Evolutionary conservation across 805 yeast species (phyloP).

Genomic region (Scheffersomyces ergatensis): DNA sequence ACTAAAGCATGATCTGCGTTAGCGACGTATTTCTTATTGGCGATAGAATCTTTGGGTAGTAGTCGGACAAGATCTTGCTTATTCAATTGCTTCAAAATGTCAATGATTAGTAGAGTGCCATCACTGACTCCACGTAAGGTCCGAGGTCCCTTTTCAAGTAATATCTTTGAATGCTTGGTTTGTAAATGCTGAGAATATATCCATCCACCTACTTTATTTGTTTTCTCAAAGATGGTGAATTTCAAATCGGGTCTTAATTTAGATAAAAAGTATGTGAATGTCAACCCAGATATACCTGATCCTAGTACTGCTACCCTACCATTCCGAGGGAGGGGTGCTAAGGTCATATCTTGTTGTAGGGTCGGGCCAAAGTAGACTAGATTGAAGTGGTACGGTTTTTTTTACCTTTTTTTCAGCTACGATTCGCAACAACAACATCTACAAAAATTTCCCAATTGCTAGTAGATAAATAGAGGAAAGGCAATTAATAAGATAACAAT

Average conservation of each 20-base stretch:
- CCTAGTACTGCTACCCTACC: conserved; percentile 74
- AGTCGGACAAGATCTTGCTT: conserved; percentile 52
- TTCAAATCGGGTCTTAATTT: conserved; percentile 74
- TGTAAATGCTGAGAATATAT: conserved; percentile 50
- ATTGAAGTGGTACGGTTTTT: neutral
- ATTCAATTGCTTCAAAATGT: conserved; percentile 51
- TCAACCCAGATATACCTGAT: conserved; percentile 83
- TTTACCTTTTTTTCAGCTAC: neutral
- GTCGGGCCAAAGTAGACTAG: neutral
- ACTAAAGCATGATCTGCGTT: conserved; percentile 44
- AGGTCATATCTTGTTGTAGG: no score
- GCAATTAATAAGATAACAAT: no score
- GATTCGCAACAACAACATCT: neutral
- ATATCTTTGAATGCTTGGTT: conserved; percentile 17
- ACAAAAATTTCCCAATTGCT: no score
- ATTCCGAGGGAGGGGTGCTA: conserved; percentile 12
- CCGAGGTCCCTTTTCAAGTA: conserved; percentile 86
- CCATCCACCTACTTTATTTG: conserved; percentile 72
- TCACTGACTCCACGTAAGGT: conserved; percentile 81
- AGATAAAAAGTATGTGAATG: conserved; percentile 66
- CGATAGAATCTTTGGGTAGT: conserved; percentile 54
- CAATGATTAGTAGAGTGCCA: conserved; percentile 71
- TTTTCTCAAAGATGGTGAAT: conserved; percentile 61
- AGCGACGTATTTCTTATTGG: conserved; percentile 71
- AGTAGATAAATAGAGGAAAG: no score